phyloP scores from a whole-genome alignment of 1,139 yeast genomes.

The Pneumocystis jirovecii region DNA sequence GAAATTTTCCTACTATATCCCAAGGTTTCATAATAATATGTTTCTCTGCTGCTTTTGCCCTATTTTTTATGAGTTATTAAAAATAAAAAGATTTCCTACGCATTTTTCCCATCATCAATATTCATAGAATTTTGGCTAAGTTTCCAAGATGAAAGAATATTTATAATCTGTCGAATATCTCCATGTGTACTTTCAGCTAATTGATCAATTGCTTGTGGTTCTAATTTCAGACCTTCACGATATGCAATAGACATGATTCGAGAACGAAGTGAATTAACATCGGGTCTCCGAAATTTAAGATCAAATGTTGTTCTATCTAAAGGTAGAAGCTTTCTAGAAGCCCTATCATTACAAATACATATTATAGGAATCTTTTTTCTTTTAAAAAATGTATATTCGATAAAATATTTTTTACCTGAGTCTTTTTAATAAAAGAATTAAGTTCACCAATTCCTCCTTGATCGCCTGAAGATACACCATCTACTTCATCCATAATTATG shows the following conservation, averaged over 20 bases:
- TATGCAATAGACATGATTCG: constrained; percentile 83
- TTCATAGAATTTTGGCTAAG: constrained; percentile 52
- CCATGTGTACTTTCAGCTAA: constrained; percentile 73
- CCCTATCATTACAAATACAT: constrained; percentile 82
- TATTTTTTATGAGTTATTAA: constrained; percentile 26
- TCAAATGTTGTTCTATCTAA: constrained; percentile 79
- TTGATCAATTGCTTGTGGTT: constrained; percentile 68
- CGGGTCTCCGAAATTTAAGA: constrained; percentile 76
- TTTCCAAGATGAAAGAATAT: constrained; percentile 70
- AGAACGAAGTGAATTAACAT: constrained; percentile 63
- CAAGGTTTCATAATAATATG: constrained; percentile 84
- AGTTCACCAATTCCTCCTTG: constrained; percentile 96
- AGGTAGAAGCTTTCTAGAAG: constrained; percentile 89
- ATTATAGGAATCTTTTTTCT: constrained; percentile 51
- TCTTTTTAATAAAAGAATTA: constrained; percentile 70
- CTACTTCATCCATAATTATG: constrained; percentile 95
- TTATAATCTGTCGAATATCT: constrained; percentile 90
- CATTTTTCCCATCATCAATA: constrained; percentile 29
- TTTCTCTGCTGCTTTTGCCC: constrained; percentile 69
- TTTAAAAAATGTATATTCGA: neutral
- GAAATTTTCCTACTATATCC: constrained; percentile 63
- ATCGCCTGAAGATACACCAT: constrained; percentile 98
- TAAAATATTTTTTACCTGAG: constrained; percentile 32
- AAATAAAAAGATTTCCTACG: constrained; percentile 3
- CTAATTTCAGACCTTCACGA: constrained; percentile 66